phyloP scores from a whole-genome alignment of 306 rosid genomes.

The Mucuna pruriens region DNA sequence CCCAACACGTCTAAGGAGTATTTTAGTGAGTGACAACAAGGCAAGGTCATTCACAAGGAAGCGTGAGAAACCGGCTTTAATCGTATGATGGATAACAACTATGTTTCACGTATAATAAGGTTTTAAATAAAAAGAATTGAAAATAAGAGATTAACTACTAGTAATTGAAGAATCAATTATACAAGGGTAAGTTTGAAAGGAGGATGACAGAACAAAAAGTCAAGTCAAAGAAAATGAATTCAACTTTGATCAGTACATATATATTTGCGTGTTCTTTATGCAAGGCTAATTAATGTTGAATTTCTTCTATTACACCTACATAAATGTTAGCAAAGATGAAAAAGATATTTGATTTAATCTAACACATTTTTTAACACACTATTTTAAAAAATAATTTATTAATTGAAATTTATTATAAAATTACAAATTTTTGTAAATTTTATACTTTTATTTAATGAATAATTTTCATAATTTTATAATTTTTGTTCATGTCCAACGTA shows the following conservation, averaged over 20 bases:
- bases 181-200: neutral
- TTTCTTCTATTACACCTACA: too few relatives aligned
- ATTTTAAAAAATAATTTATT: too few relatives aligned
- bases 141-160: neutral
- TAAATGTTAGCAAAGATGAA: too few relatives aligned
- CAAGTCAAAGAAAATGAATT: neutral
- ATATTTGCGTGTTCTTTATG: too few relatives aligned
- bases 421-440: too few relatives aligned
- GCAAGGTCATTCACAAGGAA: neutral
- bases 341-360: too few relatives aligned
- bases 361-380: too few relatives aligned
- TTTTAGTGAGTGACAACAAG: neutral
- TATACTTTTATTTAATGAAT: too few relatives aligned
- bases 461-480: too few relatives aligned
- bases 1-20: slow-evolving; percentile 5
- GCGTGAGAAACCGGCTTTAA: neutral
- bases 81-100: neutral
- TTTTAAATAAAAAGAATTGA: neutral
- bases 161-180: neutral
- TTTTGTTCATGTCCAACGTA: too few relatives aligned
- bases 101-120: neutral
- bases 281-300: too few relatives aligned
- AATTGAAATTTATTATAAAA: too few relatives aligned
- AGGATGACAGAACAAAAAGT: neutral
- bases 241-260: neutral